These are phyloP conservation scores for Aspergillus sergii DNA, from an alignment of 2,329 filamentous ascomycete genomes.

Conservation along the genomic window DNA sequence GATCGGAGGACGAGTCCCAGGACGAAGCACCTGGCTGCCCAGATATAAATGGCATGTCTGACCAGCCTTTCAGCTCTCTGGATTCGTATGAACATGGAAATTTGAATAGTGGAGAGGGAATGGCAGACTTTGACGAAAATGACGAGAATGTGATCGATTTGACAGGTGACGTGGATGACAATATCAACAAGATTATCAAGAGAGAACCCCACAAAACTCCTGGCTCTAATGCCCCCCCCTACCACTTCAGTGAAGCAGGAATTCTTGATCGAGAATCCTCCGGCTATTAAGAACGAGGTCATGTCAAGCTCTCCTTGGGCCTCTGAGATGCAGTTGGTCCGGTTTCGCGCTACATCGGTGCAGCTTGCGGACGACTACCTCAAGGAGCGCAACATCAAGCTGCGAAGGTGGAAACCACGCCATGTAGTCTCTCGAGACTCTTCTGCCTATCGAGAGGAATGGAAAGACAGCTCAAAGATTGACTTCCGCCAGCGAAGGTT, in stretches of 20 bases:
- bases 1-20: not conserved
- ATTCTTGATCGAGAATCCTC: not conserved
- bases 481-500: not conserved
- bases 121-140: constrained; percentile 16
- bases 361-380: constrained; percentile 24
- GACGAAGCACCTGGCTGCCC: constrained; percentile 1
- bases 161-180: constrained; percentile 15
- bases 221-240: not conserved
- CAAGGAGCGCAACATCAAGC: constrained; percentile 18
- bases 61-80: not conserved
- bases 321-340: constrained; percentile 19
- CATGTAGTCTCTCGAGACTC: not conserved
- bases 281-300: constrained; percentile 8
- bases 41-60: not conserved
- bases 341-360: constrained; percentile 20
- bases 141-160: constrained; percentile 23
- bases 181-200: constrained; percentile 14
- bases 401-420: not conserved
- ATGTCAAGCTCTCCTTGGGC: constrained; percentile 16
- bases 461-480: constrained; percentile 11
- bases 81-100: too few species aligned
- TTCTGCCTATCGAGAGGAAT: constrained; percentile 10
- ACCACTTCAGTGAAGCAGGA: not conserved
- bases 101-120: too few species aligned
- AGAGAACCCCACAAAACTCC: constrained; percentile 8